Conservation (phyloP, 1,284 basidiomycete species). For the Ustilago nuda region DNA sequence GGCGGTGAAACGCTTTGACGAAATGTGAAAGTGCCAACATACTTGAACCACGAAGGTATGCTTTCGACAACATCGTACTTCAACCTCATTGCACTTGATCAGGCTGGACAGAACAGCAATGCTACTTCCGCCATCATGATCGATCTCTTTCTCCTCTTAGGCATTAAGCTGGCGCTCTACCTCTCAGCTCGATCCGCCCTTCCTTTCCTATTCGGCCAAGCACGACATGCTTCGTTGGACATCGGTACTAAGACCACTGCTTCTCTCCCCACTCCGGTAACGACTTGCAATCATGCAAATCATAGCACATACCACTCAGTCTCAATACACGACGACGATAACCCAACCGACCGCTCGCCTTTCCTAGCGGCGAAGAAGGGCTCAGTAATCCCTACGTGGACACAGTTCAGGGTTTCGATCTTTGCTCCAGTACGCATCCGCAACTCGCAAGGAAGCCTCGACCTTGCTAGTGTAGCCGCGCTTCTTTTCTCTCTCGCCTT, state of each 20-base stretch:
- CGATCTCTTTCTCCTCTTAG: conserved; percentile 37
- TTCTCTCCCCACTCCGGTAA: conserved; percentile 33
- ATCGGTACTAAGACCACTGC: conserved; percentile 14
- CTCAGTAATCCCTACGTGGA: conserved; percentile 20
- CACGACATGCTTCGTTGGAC: conserved; percentile 60
- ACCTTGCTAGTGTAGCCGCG: conserved; percentile 43
- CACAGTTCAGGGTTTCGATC: conserved; percentile 28
- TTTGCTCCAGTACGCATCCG: conserved; percentile 27
- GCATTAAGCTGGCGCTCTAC: conserved; percentile 42
- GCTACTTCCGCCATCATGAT: conserved; percentile 16
- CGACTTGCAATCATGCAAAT: conserved; percentile 3
- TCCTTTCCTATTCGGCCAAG: conserved; percentile 63
- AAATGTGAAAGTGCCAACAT: neutral
- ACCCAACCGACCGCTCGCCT: conserved; percentile 26
- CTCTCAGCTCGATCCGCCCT: conserved; percentile 44
- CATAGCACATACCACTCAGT: conserved; percentile 5
- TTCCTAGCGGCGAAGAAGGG: conserved; percentile 33
- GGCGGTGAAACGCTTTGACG: neutral
- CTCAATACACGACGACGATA: conserved; percentile 38
- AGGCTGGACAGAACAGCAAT: conserved; percentile 10
- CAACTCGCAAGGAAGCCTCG: conserved; percentile 28
- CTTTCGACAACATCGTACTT: neutral
- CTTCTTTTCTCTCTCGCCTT: conserved; percentile 61
- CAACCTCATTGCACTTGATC: neutral
- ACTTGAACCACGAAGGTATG: neutral